Conservation (phyloP, 1,284 basidiomycete genomes). For the Coniferiporia weirii region DNA sequence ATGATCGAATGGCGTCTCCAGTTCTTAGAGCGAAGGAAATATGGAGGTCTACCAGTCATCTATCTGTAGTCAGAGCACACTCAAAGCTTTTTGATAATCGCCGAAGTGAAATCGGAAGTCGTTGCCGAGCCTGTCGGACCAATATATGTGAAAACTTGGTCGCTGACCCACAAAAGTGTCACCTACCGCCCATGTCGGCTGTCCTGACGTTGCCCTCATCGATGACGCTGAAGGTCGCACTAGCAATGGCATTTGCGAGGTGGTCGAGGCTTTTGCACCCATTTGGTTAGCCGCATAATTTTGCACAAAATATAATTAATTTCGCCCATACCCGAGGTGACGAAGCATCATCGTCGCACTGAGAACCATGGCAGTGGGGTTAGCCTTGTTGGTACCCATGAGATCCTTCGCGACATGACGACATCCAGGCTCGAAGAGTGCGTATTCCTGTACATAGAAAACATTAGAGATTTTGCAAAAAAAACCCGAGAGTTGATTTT, state of each 20-base stretch:
- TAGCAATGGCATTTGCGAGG: slow-evolving; percentile 93
- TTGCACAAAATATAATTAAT: neutral
- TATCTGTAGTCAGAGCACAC: neutral
- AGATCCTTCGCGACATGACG: slow-evolving; percentile 98
- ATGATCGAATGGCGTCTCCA: slow-evolving; percentile 5
- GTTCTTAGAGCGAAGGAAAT: slow-evolving; percentile 2
- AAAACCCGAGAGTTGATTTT: neutral
- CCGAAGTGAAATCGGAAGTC: slow-evolving; percentile 90
- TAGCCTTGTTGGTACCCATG: slow-evolving; percentile 96
- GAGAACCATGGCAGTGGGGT: slow-evolving; percentile 98
- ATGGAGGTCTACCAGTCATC: neutral
- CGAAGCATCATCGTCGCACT: slow-evolving; percentile 98
- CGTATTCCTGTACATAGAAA: slow-evolving; percentile 69
- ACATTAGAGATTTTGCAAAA: neutral
- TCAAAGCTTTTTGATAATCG: slow-evolving; percentile 72
- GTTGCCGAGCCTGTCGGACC: slow-evolving; percentile 63
- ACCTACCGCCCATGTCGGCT: slow-evolving; percentile 90
- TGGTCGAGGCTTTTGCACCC: slow-evolving; percentile 65
- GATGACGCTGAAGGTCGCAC: slow-evolving; percentile 92
- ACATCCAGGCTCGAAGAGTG: slow-evolving; percentile 98
- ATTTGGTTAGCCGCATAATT: neutral
- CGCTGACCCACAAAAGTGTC: too few species aligned
- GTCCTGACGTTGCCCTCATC: slow-evolving; percentile 87
- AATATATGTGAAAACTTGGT: too few species aligned
- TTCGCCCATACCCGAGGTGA: slow-evolving; percentile 75